Evolutionary conservation across 768 basidiomycete species (phyloP).

Genomic region (Arthromyces matolae): DNA sequence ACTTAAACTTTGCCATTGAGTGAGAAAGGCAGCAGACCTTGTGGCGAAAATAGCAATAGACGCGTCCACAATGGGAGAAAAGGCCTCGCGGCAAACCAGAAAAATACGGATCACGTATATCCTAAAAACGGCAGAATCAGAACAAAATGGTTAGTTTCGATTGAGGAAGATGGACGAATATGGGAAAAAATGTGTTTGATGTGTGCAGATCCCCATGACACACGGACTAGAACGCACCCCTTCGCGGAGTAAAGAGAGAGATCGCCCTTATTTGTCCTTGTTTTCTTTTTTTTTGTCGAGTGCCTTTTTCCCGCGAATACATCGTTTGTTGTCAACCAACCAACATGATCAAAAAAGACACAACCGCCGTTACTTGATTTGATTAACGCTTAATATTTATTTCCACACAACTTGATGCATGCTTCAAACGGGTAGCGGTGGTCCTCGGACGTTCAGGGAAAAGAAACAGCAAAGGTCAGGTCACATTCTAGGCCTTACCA

Average conservation of each 20-base stretch:
- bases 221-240: conserved; percentile 2
- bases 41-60: conserved; percentile 2
- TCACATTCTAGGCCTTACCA: conserved; percentile 20
- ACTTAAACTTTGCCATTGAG: conserved; percentile 6
- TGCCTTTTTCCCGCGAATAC: neutral
- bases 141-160: conserved; percentile 10
- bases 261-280: conserved; percentile 1
- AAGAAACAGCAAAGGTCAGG: conserved; percentile 6
- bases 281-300: too few relatives aligned
- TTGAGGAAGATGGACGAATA: conserved; percentile 14
- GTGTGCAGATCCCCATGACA: conserved; percentile 16
- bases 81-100: conserved; percentile 1
- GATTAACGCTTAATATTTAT: too few relatives aligned
- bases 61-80: conserved; percentile 6
- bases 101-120: neutral
- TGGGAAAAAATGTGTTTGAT: conserved; percentile 11
- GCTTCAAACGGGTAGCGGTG: conserved; percentile 6
- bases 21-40: conserved; percentile 4
- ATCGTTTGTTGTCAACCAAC: neutral
- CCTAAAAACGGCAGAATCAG: conserved; percentile 11
- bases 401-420: neutral
- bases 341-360: neutral
- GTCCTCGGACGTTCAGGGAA: conserved; percentile 22
- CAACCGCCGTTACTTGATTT: neutral
- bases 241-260: conserved; percentile 14